Percentiles rank a stretch among this genome's conserved stretches.
These are phyloP conservation scores for Carex cristatella DNA, from an alignment of 176 grass and related monocot species.

Conservation along the genomic window DNA sequence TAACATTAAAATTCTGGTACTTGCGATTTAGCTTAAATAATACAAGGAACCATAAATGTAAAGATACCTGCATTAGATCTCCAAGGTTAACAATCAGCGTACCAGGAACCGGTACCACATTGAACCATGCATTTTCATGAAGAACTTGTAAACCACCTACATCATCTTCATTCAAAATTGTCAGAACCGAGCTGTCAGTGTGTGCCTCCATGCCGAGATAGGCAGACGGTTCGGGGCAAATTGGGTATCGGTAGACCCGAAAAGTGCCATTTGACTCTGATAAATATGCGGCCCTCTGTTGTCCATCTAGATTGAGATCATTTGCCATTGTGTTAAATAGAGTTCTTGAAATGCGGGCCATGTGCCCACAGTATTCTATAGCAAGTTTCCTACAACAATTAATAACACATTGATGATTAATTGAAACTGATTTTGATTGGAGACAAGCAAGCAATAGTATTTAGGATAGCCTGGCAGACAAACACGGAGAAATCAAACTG, in stretches of 20 bases:
- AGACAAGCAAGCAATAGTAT: neutral
- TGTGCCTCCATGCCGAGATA: conserved; percentile 67
- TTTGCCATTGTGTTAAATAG: conserved; percentile 44
- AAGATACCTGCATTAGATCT: conserved; percentile 51
- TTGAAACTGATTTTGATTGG: neutral
- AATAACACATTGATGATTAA: neutral
- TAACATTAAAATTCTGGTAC: neutral
- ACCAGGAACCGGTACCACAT: conserved; percentile 20
- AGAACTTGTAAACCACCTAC: conserved; percentile 57
- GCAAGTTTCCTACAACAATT: conserved; percentile 20
- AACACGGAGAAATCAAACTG: neutral
- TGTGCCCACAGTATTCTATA: conserved; percentile 52
- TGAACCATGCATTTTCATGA: conserved; percentile 31
- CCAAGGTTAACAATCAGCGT: conserved; percentile 62
- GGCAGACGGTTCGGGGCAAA: neutral
- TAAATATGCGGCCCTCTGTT: conserved; percentile 34
- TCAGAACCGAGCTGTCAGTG: conserved; percentile 78
- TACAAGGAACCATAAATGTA: neutral
- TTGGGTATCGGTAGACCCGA: conserved; percentile 70
- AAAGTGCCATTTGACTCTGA: conserved; percentile 43
- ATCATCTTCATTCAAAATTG: conserved; percentile 50
- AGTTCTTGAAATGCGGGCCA: conserved; percentile 52
- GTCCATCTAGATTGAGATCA: conserved; percentile 28
- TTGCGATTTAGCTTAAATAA: neutral
- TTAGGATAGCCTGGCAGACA: neutral